A percentile compares a stretch with the other conserved stretches of the same genome.
phyloP scores from a whole-genome alignment of 1,284 basidiomycete species.

The Trichosporon asahii region DNA sequence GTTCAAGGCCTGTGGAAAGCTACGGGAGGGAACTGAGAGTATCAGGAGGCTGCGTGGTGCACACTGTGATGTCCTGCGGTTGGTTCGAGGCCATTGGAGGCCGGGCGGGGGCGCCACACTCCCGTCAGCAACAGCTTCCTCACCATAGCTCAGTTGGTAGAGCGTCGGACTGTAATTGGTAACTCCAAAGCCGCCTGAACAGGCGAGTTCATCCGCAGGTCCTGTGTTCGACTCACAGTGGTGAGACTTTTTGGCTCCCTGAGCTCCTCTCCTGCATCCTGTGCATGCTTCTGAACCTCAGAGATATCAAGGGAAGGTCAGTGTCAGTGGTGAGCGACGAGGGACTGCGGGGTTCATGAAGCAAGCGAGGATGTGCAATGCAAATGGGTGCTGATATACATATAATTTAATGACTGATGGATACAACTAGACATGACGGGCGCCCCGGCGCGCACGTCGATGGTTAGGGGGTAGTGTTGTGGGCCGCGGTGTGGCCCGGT shows the following conservation, averaged over 20 bases:
- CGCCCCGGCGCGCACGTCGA: background rate
- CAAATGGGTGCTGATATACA: background rate
- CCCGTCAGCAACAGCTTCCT: background rate
- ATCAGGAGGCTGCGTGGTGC: no score
- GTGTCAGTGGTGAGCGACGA: no score
- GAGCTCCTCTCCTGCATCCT: background rate
- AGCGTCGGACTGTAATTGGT: background rate
- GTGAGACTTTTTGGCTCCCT: background rate
- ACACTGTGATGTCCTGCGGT: no score
- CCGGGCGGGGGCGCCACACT: no score
- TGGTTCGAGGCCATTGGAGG: no score
- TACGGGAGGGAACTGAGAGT: no score
- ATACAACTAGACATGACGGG: background rate
- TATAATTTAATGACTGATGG: background rate
- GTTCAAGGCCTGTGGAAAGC: no score
- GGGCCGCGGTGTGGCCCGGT: background rate
- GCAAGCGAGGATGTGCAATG: no score
- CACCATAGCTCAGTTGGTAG: slow-evolving; percentile 2
- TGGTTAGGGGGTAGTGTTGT: background rate
- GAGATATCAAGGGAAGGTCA: background rate
- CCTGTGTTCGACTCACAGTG: background rate
- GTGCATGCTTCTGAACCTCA: background rate
- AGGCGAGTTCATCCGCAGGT: background rate
- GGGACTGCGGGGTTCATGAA: no score
- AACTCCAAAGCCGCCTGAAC: background rate